Evolutionary conservation across 148 eudicot species (phyloP).

Genomic region (Pouteria glomerata): DNA sequence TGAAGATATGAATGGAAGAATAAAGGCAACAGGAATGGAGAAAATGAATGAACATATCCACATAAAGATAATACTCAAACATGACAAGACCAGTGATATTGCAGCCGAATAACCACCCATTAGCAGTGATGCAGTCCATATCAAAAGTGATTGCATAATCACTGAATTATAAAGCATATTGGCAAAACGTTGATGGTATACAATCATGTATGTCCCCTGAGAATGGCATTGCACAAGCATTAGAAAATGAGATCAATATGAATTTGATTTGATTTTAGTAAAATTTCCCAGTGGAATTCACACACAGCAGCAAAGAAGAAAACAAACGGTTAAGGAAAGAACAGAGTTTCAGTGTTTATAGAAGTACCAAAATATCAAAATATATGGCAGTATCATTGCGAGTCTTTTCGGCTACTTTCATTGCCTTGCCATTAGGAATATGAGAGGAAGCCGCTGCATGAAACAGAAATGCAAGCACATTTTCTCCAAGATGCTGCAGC

Average conservation of each 20-base stretch:
- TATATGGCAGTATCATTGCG: constrained; percentile 56
- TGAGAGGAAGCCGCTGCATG: constrained; percentile 57
- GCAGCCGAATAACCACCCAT: constrained; percentile 79
- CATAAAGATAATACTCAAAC: constrained; percentile 65
- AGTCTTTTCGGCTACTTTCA: constrained; percentile 27
- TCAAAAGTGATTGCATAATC: constrained; percentile 64
- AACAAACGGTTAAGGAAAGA: constrained; percentile 14
- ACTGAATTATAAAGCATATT: constrained; percentile 76
- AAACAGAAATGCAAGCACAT: constrained; percentile 87
- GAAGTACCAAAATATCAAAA: constrained; percentile 85
- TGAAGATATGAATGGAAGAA: constrained; percentile 56
- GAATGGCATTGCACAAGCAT: constrained; percentile 11
- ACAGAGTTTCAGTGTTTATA: neutral
- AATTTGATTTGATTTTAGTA: neutral
- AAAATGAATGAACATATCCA: constrained; percentile 68
- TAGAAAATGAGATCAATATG: constrained; percentile 7
- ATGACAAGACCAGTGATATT: constrained; percentile 58
- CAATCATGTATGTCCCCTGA: constrained; percentile 88
- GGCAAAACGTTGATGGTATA: constrained; percentile 63
- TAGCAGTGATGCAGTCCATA: constrained; percentile 71
- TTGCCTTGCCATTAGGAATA: constrained; percentile 42
- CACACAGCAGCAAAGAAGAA: neutral
- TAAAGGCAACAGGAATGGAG: constrained; percentile 56
- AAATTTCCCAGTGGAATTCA: neutral
- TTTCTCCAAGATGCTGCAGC: constrained; percentile 98